phyloP scores from a whole-genome alignment of 2,329 filamentous ascomycete genomes.

The Pseudocercospora crystallina region DNA sequence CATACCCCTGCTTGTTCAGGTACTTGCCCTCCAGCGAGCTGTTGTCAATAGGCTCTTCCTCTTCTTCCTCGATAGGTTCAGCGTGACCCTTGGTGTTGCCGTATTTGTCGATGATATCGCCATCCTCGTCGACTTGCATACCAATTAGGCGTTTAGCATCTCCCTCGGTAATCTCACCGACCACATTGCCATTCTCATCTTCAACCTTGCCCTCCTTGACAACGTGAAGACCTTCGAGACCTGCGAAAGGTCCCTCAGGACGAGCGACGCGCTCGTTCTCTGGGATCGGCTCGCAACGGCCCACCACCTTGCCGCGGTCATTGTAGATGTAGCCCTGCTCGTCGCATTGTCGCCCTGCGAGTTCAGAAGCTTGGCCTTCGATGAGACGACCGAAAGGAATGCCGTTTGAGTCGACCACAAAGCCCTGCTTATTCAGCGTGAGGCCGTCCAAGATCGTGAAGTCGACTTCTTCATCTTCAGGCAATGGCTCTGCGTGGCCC shows the following conservation, averaged over 20 bases:
- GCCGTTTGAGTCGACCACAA: slow-evolving; percentile 54
- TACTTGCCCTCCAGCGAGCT: slow-evolving; percentile 55
- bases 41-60: slow-evolving; percentile 45
- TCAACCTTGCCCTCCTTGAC: slow-evolving; percentile 70
- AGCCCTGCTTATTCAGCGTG: slow-evolving; percentile 59
- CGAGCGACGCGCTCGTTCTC: slow-evolving; percentile 56
- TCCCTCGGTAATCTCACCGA: slow-evolving; percentile 69
- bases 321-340: slow-evolving; percentile 57
- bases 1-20: slow-evolving; percentile 61
- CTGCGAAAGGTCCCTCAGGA: slow-evolving; percentile 67
- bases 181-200: slow-evolving; percentile 74
- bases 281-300: slow-evolving; percentile 59
- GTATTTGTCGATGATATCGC: slow-evolving; percentile 75
- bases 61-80: slow-evolving; percentile 52
- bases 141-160: slow-evolving; percentile 72
- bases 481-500: slow-evolving; percentile 59
- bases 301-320: slow-evolving; percentile 56
- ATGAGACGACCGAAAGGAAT: slow-evolving; percentile 57
- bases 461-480: slow-evolving; percentile 46
- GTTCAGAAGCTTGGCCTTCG: slow-evolving; percentile 57
- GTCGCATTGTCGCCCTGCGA: slow-evolving; percentile 57
- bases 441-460: slow-evolving; percentile 56
- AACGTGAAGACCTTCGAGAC: slow-evolving; percentile 64
- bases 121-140: slow-evolving; percentile 75
- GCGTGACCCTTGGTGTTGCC: slow-evolving; percentile 64